Conservation (phyloP, 352 stramenopile genomes). For the Globisporangium alternatum region DNA sequence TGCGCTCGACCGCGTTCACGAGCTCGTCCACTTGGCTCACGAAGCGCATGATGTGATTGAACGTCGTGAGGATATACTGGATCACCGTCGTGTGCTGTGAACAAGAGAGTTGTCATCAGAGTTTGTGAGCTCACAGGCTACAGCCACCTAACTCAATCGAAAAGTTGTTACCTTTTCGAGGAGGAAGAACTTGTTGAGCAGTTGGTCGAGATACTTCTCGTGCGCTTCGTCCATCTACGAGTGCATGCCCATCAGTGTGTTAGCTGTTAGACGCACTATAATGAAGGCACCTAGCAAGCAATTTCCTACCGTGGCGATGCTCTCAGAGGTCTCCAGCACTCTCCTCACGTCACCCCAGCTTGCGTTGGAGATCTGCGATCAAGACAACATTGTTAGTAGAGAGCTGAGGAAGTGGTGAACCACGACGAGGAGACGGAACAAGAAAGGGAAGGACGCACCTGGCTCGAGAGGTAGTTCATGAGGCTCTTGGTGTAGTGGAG, state of each 20-base stretch:
- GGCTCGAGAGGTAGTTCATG: constrained; percentile 63
- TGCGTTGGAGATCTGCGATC: constrained; percentile 23
- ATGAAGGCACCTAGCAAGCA: not conserved
- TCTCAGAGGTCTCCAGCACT: constrained; percentile 23
- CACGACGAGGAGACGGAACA: not conserved
- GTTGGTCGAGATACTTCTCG: constrained; percentile 54
- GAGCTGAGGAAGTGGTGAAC: not conserved
- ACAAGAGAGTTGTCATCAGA: constrained; percentile 8
- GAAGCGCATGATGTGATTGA: constrained; percentile 73
- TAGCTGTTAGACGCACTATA: constrained; percentile 8
- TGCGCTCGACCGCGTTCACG: constrained; percentile 45
- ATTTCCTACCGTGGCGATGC: constrained; percentile 17
- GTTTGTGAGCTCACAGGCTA: not conserved
- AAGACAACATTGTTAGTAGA: not conserved
- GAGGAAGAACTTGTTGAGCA: constrained; percentile 72
- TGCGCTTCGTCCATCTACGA: constrained; percentile 58
- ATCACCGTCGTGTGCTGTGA: constrained; percentile 57
- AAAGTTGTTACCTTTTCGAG: constrained; percentile 52
- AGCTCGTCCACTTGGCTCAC: constrained; percentile 51
- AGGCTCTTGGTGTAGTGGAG: constrained; percentile 74
- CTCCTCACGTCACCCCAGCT: constrained; percentile 21
- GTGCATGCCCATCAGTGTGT: no score
- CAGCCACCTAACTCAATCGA: not conserved
- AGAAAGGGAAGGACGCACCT: constrained; percentile 27
- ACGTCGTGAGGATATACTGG: constrained; percentile 65